phyloP scores from a whole-genome alignment of 768 basidiomycete genomes.

The Tephrocybe sp. region DNA sequence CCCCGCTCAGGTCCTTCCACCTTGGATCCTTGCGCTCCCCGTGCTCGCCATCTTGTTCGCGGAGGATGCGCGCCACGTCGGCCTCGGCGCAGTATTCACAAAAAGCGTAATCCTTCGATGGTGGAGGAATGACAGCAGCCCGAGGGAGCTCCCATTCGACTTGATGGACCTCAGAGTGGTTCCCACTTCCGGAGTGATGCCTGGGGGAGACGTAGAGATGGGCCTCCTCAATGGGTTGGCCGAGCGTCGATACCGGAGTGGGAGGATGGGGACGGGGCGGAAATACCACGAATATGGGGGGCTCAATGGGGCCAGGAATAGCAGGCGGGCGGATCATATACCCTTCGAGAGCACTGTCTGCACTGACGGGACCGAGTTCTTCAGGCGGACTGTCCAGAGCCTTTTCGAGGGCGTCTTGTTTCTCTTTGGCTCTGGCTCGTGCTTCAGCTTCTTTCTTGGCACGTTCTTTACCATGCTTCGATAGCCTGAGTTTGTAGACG shows the following conservation, averaged over 20 bases:
- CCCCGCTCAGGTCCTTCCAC: conserved; percentile 18
- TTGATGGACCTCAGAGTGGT: conserved; percentile 54
- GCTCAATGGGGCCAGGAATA: conserved; percentile 16
- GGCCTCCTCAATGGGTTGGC: conserved; percentile 31
- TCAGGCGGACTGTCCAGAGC: not conserved
- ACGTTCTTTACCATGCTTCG: conserved; percentile 6
- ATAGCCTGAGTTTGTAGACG: conserved; percentile 28
- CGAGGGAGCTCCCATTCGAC: conserved; percentile 39
- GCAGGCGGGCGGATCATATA: conserved; percentile 12
- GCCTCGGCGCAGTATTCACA: conserved; percentile 39
- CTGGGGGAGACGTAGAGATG: conserved; percentile 49
- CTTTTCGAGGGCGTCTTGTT: not conserved
- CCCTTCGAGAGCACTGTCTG: conserved; percentile 2
- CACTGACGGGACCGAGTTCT: not conserved
- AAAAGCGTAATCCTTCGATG: conserved; percentile 17
- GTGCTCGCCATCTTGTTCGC: conserved; percentile 26
- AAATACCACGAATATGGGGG: conserved; percentile 27
- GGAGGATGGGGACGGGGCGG: conserved; percentile 22
- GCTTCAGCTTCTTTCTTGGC: conserved; percentile 10
- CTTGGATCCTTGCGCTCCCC: conserved; percentile 14
- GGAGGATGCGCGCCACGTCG: conserved; percentile 22
- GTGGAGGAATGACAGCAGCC: conserved; percentile 6
- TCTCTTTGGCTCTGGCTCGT: conserved; percentile 5
- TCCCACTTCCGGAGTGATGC: conserved; percentile 38
- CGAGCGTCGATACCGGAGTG: not conserved